phyloP scores from a whole-genome alignment of 495 filamentous ascomycete genomes.

The Penicillium longicatenatum region DNA sequence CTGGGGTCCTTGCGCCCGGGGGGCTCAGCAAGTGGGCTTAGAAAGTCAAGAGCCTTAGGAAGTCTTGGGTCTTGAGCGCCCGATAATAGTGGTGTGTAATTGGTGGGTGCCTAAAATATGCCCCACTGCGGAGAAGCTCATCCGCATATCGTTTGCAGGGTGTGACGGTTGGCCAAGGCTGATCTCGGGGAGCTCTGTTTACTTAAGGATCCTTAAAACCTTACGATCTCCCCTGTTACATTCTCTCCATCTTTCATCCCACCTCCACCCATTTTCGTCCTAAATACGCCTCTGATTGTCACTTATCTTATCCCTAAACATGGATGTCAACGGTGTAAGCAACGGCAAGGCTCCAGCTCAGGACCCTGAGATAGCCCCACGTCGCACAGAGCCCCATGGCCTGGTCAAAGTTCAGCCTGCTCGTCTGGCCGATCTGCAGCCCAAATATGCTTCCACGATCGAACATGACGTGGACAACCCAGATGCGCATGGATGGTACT shows the following conservation, averaged over 20 bases:
- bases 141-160: background rate
- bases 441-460: slow-evolving; percentile 78
- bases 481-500: slow-evolving; percentile 85
- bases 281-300: background rate
- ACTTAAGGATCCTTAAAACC: background rate
- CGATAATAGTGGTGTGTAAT: background rate
- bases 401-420: slow-evolving; percentile 82
- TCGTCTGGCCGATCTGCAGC: slow-evolving; percentile 80
- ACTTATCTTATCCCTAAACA: slow-evolving; percentile 12
- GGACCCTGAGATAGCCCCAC: slow-evolving; percentile 13
- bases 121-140: slow-evolving; percentile 12
- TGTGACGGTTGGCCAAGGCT: slow-evolving; percentile 11
- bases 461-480: slow-evolving; percentile 66
- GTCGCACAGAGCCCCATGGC: slow-evolving; percentile 23
- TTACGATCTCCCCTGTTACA: background rate
- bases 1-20: slow-evolving; percentile 6
- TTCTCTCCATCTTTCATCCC: background rate
- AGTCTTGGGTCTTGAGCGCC: background rate
- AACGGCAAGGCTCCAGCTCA: slow-evolving; percentile 47
- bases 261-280: background rate
- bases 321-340: slow-evolving; percentile 34
- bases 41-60: slow-evolving; percentile 4
- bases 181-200: slow-evolving; percentile 6
- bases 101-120: background rate
- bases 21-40: slow-evolving; percentile 24